phyloP scores from a whole-genome alignment of 2,329 filamentous ascomycete species.

The Pseudocercospora eumusae region DNA sequence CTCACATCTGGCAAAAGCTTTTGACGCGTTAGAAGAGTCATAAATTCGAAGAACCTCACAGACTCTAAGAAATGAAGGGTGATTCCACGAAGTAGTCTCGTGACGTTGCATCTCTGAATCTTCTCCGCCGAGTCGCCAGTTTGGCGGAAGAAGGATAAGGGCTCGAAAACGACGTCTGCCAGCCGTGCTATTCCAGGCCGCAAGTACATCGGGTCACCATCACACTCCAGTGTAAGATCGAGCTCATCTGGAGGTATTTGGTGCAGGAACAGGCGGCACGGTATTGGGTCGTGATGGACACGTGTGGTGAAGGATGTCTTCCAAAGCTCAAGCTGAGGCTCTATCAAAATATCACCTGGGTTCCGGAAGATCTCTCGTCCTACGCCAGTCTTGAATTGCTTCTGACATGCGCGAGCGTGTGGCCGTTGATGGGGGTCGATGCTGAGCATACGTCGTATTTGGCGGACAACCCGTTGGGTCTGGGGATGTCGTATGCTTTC shows the following conservation, averaged over 20 bases:
- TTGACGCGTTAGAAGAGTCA: conserved; percentile 10
- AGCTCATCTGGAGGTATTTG: conserved; percentile 9
- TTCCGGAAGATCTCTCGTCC: conserved; percentile 14
- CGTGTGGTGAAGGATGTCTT: conserved; percentile 13
- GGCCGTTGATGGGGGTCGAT: conserved; percentile 6
- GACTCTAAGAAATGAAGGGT: conserved; percentile 10
- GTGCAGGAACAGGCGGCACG: conserved; percentile 11
- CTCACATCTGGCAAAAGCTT: conserved; percentile 8
- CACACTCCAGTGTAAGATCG: conserved; percentile 14
- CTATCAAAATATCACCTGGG: conserved; percentile 8
- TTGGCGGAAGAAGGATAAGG: conserved; percentile 2
- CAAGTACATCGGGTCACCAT: conserved; percentile 13
- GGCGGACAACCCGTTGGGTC: conserved; percentile 11
- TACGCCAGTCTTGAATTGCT: conserved; percentile 12
- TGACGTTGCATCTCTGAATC: conserved; percentile 2
- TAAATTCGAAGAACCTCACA: conserved; percentile 12
- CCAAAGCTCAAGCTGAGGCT: conserved; percentile 12
- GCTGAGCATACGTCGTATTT: conserved; percentile 7
- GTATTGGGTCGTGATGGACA: conserved; percentile 2
- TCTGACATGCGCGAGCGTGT: conserved; percentile 3
- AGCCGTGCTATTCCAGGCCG: conserved; percentile 9
- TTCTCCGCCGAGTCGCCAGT: not conserved
- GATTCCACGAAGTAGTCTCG: conserved; percentile 14
- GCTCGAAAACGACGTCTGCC: not conserved
- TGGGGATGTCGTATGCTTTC: conserved; percentile 11